Evolutionary conservation across 2,329 filamentous ascomycete genomes (phyloP).

Genomic region (Rutstroemia sydowiana): DNA sequence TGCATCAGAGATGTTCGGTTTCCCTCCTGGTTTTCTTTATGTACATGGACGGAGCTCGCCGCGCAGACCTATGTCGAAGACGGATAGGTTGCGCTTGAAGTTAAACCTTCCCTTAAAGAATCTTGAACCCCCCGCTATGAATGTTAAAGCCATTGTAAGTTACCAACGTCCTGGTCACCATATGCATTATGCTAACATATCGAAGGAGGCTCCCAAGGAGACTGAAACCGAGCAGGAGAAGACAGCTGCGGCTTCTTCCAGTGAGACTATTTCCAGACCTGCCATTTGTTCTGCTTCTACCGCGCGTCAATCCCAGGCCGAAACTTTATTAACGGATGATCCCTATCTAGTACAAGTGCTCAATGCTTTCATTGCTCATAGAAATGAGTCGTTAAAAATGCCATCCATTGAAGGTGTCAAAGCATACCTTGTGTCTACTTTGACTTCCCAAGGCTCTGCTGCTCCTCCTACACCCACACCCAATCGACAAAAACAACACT

Average conservation of each 20-base stretch:
- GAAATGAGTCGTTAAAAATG: constrained; percentile 1
- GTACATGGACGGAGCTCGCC: not conserved
- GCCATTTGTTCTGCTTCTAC: constrained; percentile 3
- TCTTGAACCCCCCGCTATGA: too few species aligned
- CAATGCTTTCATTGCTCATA: constrained; percentile 4
- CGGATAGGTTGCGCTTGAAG: too few species aligned
- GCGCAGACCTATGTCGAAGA: not conserved
- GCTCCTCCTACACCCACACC: not conserved
- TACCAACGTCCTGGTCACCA: not conserved
- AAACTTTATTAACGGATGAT: constrained; percentile 9
- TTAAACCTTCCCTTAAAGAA: too few species aligned
- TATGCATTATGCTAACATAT: not conserved
- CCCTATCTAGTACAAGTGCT: constrained; percentile 10
- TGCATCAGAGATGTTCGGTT: not conserved
- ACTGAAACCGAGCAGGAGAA: not conserved
- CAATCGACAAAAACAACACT: not conserved
- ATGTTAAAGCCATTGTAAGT: not conserved
- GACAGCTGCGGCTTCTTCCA: constrained; percentile 4
- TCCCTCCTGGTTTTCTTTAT: not conserved
- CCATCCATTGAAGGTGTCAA: constrained; percentile 7
- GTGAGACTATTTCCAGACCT: constrained; percentile 3
- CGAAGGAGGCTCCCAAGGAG: not conserved
- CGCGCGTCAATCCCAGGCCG: not conserved
- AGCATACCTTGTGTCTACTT: constrained; percentile 6
- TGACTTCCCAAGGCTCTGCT: not conserved